These are phyloP conservation scores for Fraxinus platypoda DNA, from an alignment of 305 asterid species.

Conservation along the genomic window DNA sequence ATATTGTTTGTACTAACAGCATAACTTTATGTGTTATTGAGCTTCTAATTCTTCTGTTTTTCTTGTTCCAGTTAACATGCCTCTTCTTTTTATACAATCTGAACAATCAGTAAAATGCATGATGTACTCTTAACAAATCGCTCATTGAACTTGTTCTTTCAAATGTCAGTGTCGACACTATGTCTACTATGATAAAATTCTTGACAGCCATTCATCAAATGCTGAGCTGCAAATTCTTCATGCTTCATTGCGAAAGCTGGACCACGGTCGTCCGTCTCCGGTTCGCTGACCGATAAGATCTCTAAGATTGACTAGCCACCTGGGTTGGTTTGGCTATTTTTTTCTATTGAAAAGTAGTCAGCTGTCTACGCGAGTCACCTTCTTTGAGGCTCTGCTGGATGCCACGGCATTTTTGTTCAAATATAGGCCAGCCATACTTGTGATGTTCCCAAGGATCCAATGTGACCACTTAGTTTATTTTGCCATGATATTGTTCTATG, in stretches of 20 bases:
- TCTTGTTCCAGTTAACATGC: not conserved
- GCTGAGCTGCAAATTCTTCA: not conserved
- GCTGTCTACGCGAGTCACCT: not conserved
- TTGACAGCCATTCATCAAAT: not conserved
- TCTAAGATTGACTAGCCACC: not conserved
- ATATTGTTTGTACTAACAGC: not conserved
- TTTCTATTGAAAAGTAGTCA: constrained; percentile 14
- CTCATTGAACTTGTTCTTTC: not conserved
- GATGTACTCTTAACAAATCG: not conserved
- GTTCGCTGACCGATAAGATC: not conserved
- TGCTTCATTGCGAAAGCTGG: not conserved
- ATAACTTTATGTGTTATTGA: not conserved
- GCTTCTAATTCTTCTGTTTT: not conserved
- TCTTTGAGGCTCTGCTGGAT: not conserved
- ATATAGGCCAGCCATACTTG: not conserved
- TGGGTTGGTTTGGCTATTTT: constrained; percentile 22
- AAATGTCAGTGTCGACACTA: not conserved
- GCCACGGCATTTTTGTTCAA: not conserved
- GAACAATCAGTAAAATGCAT: not conserved
- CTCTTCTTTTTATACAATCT: not conserved
- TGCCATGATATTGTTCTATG: not conserved
- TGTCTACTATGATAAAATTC: not conserved
- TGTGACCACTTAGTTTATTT: not conserved
- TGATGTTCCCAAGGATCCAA: not conserved
- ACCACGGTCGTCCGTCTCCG: not conserved